Conservation (phyloP, 2,329 filamentous ascomycete genomes). For the Curvularia sp. region DNA sequence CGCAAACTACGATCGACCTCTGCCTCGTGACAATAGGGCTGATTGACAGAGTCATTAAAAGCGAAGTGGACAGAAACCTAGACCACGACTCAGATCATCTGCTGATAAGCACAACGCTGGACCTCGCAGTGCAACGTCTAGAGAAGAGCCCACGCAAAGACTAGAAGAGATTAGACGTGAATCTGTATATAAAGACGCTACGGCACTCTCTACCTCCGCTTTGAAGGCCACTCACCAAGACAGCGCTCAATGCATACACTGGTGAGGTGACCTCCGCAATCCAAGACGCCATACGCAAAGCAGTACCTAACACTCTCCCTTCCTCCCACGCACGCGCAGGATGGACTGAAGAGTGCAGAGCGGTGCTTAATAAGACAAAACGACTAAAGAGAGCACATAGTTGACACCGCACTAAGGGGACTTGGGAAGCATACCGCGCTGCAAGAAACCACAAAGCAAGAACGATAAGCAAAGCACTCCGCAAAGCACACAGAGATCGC, state of each 20-base stretch:
- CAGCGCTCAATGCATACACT: slow-evolving; percentile 18
- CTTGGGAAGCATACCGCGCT: slow-evolving; percentile 19
- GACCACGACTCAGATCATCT: slow-evolving; percentile 34
- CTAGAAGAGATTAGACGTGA: slow-evolving; percentile 14
- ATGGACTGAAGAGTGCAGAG: slow-evolving; percentile 20
- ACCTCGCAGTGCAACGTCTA: slow-evolving; percentile 14
- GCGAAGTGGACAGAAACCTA: slow-evolving; percentile 17
- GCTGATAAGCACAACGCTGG: slow-evolving; percentile 26
- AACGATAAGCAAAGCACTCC: slow-evolving; percentile 27
- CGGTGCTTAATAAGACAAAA: slow-evolving; percentile 20
- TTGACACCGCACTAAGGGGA: slow-evolving; percentile 13
- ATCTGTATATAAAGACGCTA: slow-evolving; percentile 13
- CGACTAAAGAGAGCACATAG: slow-evolving; percentile 20
- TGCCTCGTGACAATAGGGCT: slow-evolving; percentile 20
- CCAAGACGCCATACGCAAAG: slow-evolving; percentile 15
- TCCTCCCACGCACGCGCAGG: slow-evolving; percentile 9
- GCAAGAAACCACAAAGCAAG: slow-evolving; percentile 36
- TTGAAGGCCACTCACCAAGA: slow-evolving; percentile 18
- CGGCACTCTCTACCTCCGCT: slow-evolving; percentile 18
- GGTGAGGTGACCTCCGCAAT: slow-evolving; percentile 19
- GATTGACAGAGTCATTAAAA: slow-evolving; percentile 19
- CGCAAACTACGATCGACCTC: slow-evolving; percentile 18
- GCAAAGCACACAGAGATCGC: slow-evolving; percentile 25
- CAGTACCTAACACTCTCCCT: slow-evolving; percentile 9
- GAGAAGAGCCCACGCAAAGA: slow-evolving; percentile 7